Evolutionary conservation across 75 land plant species (phyloP).

Genomic region (Cupressus sempervirens): DNA sequence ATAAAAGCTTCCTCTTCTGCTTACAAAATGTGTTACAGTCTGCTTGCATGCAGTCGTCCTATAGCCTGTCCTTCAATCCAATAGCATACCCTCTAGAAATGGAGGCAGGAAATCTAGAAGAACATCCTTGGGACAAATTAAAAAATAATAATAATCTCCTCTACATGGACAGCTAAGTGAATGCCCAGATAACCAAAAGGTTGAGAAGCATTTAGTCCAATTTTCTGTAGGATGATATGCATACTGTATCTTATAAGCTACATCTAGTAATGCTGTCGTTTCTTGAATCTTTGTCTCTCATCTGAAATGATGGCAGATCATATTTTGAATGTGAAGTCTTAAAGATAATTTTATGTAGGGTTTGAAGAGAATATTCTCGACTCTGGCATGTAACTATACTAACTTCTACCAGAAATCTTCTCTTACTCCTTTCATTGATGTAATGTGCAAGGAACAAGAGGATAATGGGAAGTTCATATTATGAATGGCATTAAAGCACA

Average conservation of each 20-base stretch:
- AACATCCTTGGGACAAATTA: not conserved
- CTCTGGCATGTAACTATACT: not conserved
- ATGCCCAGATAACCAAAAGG: not conserved
- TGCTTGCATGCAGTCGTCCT: not conserved
- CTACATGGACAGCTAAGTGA: not conserved
- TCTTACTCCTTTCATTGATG: not conserved
- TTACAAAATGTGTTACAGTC: not conserved
- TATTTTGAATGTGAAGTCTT: not conserved
- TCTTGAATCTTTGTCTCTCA: not conserved
- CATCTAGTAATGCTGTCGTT: not conserved
- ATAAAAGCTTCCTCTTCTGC: not conserved
- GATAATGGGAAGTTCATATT: too few relatives aligned
- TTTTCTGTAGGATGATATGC: not conserved
- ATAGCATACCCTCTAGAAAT: not conserved
- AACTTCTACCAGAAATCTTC: not conserved
- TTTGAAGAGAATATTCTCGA: too few relatives aligned
- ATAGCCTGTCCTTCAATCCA: not conserved
- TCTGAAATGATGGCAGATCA: not conserved
- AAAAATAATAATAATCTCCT: not conserved
- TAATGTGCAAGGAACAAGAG: too few relatives aligned
- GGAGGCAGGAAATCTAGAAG: not conserved
- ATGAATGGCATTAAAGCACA: too few relatives aligned
- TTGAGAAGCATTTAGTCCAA: not conserved
- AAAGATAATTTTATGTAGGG: too few relatives aligned
- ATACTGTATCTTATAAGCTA: not conserved